Conservation (phyloP, 306 rosid species). For the Malus orientalis region DNA sequence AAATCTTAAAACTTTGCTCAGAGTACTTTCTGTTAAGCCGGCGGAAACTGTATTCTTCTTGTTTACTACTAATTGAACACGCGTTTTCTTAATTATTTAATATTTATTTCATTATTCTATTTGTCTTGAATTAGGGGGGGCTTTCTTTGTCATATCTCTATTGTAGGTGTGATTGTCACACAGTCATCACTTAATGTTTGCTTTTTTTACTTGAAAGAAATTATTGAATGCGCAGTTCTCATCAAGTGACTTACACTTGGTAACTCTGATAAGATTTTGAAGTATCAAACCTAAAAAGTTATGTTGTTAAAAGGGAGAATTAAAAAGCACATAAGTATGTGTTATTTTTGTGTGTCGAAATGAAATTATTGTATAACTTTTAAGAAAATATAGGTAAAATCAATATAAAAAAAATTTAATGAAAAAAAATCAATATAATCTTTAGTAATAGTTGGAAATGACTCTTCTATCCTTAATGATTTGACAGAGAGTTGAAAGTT, state of each 20-base stretch:
- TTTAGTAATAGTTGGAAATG: too few relatives aligned
- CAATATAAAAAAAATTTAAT: too few relatives aligned
- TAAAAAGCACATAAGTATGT: not conserved
- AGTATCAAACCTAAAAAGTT: not conserved
- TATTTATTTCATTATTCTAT: not conserved
- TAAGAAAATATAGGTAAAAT: too few relatives aligned
- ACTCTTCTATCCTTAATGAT: too few relatives aligned
- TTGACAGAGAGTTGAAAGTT: not conserved
- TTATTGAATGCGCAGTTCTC: too few relatives aligned
- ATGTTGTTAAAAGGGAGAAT: not conserved
- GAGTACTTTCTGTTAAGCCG: constrained; percentile 46
- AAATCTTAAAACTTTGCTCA: constrained; percentile 44
- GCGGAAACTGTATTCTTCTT: constrained; percentile 17
- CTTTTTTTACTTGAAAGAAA: not conserved
- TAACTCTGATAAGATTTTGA: not conserved
- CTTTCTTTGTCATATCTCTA: not conserved
- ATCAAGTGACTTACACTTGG: not conserved
- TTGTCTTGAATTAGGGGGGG: not conserved
- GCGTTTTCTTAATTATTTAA: not conserved
- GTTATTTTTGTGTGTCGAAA: not conserved
- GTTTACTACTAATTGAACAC: not conserved
- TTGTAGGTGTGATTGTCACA: not conserved
- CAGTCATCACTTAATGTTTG: not conserved
- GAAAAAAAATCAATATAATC: too few relatives aligned
- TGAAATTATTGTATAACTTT: not conserved